Evolutionary conservation across 2,329 filamentous ascomycete genomes (phyloP).

Genomic region (Elsinoe ampelina): DNA sequence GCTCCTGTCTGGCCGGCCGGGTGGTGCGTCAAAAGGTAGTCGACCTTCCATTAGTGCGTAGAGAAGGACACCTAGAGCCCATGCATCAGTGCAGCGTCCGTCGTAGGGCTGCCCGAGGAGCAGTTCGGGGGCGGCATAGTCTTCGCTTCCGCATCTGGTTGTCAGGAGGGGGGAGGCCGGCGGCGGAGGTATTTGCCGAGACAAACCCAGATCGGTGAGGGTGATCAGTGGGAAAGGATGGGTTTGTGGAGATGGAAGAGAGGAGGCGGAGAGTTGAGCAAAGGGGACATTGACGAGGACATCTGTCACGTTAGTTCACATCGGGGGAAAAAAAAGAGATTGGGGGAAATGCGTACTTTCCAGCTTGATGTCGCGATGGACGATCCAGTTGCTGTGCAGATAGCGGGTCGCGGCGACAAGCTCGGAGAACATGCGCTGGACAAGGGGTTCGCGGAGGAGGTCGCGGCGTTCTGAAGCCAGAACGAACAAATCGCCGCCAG

Average conservation of each 20-base stretch:
- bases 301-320: constrained; percentile 45
- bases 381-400: constrained; percentile 74
- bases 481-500: constrained; percentile 91
- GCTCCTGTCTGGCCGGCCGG: constrained; percentile 64
- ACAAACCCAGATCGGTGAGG: constrained; percentile 84
- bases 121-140: constrained; percentile 94
- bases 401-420: constrained; percentile 77
- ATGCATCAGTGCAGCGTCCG: constrained; percentile 82
- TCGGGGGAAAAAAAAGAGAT: not conserved
- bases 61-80: constrained; percentile 86
- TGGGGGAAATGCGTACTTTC: constrained; percentile 61
- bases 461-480: constrained; percentile 66
- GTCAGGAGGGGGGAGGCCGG: constrained; percentile 78
- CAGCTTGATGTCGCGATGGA: constrained; percentile 95
- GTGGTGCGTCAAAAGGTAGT: constrained; percentile 83
- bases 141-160: constrained; percentile 89
- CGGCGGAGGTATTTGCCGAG: constrained; percentile 63
- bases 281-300: constrained; percentile 79
- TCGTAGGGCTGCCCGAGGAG: constrained; percentile 93
- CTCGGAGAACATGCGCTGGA: constrained; percentile 83
- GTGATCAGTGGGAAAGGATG: constrained; percentile 80
- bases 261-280: constrained; percentile 49
- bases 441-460: constrained; percentile 56
- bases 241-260: constrained; percentile 55
- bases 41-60: constrained; percentile 92